These are phyloP conservation scores for Xerophyta viscosa DNA, from an alignment of 106 monocot species.

Conservation along the genomic window DNA sequence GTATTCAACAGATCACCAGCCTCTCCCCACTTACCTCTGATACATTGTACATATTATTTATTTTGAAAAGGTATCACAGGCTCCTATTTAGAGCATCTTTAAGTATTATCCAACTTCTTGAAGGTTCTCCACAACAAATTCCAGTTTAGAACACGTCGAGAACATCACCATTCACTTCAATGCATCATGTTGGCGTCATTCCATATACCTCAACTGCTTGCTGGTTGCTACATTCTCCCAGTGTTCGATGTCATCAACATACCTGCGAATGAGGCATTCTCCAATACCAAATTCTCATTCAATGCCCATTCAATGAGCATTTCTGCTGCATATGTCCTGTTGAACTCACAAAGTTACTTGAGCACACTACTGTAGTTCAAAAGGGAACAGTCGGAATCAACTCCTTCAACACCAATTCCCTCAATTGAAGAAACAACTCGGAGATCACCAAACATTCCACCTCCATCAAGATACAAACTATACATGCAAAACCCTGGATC, in stretches of 20 bases:
- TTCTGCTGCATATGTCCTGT: constrained; percentile 20
- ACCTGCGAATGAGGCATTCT: constrained; percentile 6
- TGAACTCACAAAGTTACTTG: constrained; percentile 15
- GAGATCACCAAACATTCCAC: constrained; percentile 14
- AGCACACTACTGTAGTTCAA: constrained; percentile 30
- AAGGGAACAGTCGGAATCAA: constrained; percentile 20
- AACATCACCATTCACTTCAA: constrained; percentile 4
- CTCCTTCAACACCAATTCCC: constrained; percentile 23
- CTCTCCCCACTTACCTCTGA: constrained; percentile 19
- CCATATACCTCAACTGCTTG: constrained; percentile 19
- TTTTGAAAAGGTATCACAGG: constrained; percentile 13
- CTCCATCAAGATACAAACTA: constrained; percentile 26
- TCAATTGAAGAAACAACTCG: constrained; percentile 12
- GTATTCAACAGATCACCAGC: constrained; percentile 22
- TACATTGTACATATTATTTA: constrained; percentile 24
- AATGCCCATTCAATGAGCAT: constrained; percentile 28
- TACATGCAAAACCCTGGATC: constrained; percentile 13
- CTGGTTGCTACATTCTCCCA: constrained; percentile 10
- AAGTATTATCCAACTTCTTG: constrained; percentile 14
- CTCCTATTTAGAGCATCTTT: constrained; percentile 18
- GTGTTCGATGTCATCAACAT: constrained; percentile 18
- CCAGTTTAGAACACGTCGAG: constrained; percentile 20
- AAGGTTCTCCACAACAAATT: constrained; percentile 29
- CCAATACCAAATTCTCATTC: background rate
- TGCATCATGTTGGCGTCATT: constrained; percentile 7